Conservation (phyloP, 2,329 filamentous ascomycete species). For the Beauveria sp. region DNA sequence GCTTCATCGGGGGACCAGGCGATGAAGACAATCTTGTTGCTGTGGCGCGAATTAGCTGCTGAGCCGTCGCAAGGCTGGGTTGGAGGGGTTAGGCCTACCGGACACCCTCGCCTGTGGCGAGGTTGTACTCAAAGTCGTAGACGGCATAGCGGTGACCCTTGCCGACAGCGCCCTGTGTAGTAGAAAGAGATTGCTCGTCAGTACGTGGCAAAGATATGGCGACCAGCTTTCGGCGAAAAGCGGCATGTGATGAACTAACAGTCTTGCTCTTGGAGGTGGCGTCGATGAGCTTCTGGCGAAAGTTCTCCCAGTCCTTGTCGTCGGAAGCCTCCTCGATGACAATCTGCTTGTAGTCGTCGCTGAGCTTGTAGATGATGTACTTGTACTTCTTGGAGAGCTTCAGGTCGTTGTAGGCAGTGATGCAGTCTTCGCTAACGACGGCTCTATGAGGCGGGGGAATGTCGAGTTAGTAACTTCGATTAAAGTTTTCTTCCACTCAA, state of each 20-base stretch:
- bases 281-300: conserved; percentile 69
- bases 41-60: conserved; percentile 24
- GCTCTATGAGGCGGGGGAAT: conserved; percentile 43
- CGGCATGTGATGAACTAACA: conserved; percentile 35
- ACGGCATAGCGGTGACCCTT: conserved; percentile 76
- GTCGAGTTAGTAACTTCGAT: not conserved
- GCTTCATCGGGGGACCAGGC: conserved; percentile 79
- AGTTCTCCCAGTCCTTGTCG: conserved; percentile 60
- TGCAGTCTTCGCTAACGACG: conserved; percentile 64
- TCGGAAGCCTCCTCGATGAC: conserved; percentile 67
- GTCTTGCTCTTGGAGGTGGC: conserved; percentile 65
- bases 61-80: conserved; percentile 13
- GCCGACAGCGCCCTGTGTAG: conserved; percentile 43
- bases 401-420: conserved; percentile 66
- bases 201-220: not conserved
- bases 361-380: conserved; percentile 84
- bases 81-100: conserved; percentile 39
- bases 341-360: conserved; percentile 75
- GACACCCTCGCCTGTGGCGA: conserved; percentile 63
- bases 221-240: not conserved
- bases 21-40: conserved; percentile 74
- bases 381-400: conserved; percentile 77
- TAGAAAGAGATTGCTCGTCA: not conserved
- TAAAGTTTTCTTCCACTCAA: not conserved
- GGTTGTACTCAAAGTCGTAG: conserved; percentile 75